These are phyloP conservation scores for Diplodia intermedia DNA, from an alignment of 2,329 filamentous ascomycete genomes.

Conservation along the genomic window DNA sequence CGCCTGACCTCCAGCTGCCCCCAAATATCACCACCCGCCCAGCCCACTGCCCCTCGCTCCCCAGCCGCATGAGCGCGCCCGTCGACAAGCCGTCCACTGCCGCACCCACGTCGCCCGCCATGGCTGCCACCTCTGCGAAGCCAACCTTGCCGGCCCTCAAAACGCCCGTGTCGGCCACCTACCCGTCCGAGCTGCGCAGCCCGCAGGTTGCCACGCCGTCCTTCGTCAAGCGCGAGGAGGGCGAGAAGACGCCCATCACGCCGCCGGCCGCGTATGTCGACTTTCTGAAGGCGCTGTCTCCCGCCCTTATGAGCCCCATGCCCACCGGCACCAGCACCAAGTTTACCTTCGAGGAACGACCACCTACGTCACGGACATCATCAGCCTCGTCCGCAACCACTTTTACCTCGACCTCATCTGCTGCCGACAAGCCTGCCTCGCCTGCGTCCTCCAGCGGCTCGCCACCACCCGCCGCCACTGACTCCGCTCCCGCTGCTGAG, in stretches of 20 bases:
- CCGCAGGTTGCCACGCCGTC: constrained; percentile 68
- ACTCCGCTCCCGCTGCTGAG: constrained; percentile 25
- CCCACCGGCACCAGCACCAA: constrained; percentile 63
- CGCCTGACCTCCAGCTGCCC: constrained; percentile 22
- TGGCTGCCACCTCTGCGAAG: constrained; percentile 52
- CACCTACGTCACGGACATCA: constrained; percentile 44
- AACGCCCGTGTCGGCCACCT: constrained; percentile 67
- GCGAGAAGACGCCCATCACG: constrained; percentile 82
- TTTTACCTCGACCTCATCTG: constrained; percentile 43
- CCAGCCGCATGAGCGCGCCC: constrained; percentile 12
- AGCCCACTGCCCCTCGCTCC: constrained; percentile 18
- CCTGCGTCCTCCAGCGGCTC: constrained; percentile 34
- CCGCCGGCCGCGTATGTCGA: constrained; percentile 90
- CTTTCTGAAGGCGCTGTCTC: constrained; percentile 83
- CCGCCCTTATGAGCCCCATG: constrained; percentile 72
- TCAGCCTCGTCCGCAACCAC: constrained; percentile 48
- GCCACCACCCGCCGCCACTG: constrained; percentile 45
- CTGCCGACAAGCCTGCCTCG: constrained; percentile 6
- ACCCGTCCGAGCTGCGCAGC: constrained; percentile 63
- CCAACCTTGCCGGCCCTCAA: constrained; percentile 52
- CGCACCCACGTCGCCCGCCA: constrained; percentile 37
- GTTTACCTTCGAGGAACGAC: constrained; percentile 56
- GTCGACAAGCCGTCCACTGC: background rate
- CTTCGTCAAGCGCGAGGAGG: constrained; percentile 69
- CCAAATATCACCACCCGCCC: constrained; percentile 37